phyloP scores from a whole-genome alignment of 176 grass and related monocot genomes.

The Zizania latifolia region DNA sequence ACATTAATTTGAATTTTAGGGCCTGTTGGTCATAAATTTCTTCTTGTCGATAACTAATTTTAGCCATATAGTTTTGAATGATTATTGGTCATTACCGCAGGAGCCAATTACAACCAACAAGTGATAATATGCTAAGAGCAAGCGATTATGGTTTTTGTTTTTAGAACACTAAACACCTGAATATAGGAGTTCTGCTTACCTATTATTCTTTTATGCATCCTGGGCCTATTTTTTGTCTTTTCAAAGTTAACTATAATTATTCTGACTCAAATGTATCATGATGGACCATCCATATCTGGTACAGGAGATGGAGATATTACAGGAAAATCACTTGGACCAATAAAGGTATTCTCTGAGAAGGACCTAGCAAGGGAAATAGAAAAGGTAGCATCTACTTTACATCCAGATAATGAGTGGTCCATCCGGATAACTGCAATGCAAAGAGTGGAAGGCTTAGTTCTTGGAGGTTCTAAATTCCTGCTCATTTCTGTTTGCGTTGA shows the following conservation, averaged over 20 bases:
- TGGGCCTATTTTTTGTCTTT: too few relatives aligned
- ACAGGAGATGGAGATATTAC: conserved; percentile 56
- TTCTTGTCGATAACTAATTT: not conserved
- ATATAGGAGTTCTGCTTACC: not conserved
- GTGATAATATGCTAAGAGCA: not conserved
- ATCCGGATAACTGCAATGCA: conserved; percentile 79
- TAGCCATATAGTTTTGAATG: not conserved
- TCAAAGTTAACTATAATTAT: too few relatives aligned
- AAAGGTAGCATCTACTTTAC: conserved; percentile 47
- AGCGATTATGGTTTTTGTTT: not conserved
- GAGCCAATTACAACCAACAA: not conserved
- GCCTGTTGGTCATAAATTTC: not conserved
- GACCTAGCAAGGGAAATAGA: conserved; percentile 74
- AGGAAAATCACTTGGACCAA: conserved; percentile 49
- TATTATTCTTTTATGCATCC: not conserved
- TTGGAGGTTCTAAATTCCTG: conserved; percentile 54
- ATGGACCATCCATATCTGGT: conserved; percentile 14
- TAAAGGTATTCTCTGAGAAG: conserved; percentile 91
- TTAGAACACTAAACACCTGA: not conserved
- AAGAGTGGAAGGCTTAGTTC: conserved; percentile 78
- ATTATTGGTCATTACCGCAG: not conserved
- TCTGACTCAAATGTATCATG: too few relatives aligned
- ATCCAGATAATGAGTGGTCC: conserved; percentile 83
- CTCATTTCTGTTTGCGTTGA: not conserved
- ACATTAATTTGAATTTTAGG: not conserved